phyloP scores from a whole-genome alignment of 1,284 basidiomycete genomes.

The Cryptococcus sp. region DNA sequence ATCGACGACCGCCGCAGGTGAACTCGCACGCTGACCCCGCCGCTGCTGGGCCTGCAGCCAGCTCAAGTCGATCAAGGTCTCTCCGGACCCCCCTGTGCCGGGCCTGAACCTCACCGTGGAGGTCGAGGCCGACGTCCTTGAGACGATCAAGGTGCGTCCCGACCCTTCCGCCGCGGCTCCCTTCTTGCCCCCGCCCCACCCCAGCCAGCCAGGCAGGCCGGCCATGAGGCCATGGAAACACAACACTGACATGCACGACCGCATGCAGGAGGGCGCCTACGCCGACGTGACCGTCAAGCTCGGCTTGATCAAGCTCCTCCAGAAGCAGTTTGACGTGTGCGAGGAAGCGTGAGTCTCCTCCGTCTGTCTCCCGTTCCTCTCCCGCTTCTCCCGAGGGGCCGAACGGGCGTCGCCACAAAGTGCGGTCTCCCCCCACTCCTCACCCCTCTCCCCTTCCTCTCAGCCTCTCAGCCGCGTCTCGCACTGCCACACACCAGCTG shows the following conservation, averaged over 20 bases:
- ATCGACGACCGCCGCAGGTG: background rate
- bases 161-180: background rate
- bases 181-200: background rate
- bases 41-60: constrained; percentile 30
- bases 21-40: background rate
- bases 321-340: constrained; percentile 80
- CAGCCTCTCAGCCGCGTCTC: background rate
- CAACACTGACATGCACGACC: no score
- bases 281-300: constrained; percentile 85
- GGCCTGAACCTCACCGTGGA: constrained; percentile 77
- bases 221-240: background rate
- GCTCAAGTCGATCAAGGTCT: constrained; percentile 64
- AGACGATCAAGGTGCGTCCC: constrained; percentile 63
- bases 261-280: constrained; percentile 76
- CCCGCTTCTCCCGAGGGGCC: background rate
- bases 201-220: background rate
- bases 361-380: constrained; percentile 16
- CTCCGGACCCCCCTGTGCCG: constrained; percentile 77
- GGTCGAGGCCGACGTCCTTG: constrained; percentile 61
- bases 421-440: background rate
- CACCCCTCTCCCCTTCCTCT: background rate
- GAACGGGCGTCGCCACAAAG: background rate
- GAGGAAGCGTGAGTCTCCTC: constrained; percentile 77
- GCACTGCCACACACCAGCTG: background rate
- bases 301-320: constrained; percentile 76